Conservation (phyloP, 305 asterid species). For the Fraxinus sp. region DNA sequence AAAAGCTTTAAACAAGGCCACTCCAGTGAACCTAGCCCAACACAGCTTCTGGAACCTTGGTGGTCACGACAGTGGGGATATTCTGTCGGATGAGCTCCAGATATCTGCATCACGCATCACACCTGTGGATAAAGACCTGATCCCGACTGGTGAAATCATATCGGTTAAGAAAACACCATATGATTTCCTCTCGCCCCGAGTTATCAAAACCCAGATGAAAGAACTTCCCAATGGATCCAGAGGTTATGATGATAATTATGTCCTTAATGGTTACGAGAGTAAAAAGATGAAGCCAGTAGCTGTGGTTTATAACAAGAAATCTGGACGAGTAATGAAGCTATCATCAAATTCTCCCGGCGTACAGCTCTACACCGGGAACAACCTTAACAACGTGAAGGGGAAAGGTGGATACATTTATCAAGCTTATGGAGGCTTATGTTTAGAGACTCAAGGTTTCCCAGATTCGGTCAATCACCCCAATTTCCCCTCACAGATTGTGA, state of each 20-base stretch:
- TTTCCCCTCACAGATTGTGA: slow-evolving; percentile 9
- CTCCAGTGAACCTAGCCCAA: not conserved
- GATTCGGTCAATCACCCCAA: not conserved
- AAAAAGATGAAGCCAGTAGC: slow-evolving; percentile 1
- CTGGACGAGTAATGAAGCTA: not conserved
- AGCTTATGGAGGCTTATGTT: not conserved
- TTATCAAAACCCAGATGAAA: not conserved
- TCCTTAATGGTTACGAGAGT: not conserved
- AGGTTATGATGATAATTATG: not conserved
- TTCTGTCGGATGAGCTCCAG: not conserved
- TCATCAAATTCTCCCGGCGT: not conserved
- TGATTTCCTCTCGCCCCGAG: not conserved
- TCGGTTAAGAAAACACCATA: not conserved
- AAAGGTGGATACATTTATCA: not conserved
- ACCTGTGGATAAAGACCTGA: not conserved
- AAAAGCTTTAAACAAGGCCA: not conserved
- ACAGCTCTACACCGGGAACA: not conserved
- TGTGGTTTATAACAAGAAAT: not conserved
- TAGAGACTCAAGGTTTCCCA: not conserved
- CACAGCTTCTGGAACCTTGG: not conserved
- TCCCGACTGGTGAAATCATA: not conserved
- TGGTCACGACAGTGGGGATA: slow-evolving; percentile 9
- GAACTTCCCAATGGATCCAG: not conserved
- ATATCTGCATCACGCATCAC: not conserved
- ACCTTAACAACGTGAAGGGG: not conserved